phyloP scores from a whole-genome alignment of 73 alveolate species.

The Symbiodinium natans region DNA sequence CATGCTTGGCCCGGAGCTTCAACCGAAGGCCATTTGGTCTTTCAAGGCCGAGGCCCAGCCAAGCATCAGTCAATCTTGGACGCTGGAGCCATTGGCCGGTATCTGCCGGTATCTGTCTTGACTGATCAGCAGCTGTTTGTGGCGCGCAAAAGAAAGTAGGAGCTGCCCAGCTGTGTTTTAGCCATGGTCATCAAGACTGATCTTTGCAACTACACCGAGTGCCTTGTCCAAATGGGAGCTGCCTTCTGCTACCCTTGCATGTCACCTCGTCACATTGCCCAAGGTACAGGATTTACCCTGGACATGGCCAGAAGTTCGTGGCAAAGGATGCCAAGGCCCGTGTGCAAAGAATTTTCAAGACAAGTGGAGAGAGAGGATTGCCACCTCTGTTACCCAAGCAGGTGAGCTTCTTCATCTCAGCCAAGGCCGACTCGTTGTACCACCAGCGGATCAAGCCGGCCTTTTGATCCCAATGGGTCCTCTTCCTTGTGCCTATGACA shows the following conservation, averaged over 20 bases:
- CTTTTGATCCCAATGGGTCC: no score
- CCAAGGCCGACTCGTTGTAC: slow-evolving; percentile 96
- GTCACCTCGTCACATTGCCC: no score
- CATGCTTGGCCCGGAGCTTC: slow-evolving; percentile 67
- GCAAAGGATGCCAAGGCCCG: slow-evolving; percentile 97
- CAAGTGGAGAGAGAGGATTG: no score
- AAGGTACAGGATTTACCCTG: slow-evolving; percentile 96
- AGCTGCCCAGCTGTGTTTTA: background rate
- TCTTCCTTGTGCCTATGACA: no score
- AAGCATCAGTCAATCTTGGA: background rate
- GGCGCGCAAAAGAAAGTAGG: background rate
- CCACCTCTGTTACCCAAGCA: background rate
- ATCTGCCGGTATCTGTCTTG: background rate
- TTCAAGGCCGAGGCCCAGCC: slow-evolving; percentile 66
- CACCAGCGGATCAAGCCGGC: slow-evolving; percentile 96
- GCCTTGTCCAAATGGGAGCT: background rate
- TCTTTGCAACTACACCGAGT: slow-evolving; percentile 96
- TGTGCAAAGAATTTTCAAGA: no score
- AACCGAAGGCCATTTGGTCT: slow-evolving; percentile 81
- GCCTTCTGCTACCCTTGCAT: no score
- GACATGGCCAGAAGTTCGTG: slow-evolving; percentile 96
- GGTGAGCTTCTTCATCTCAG: slow-evolving; percentile 96
- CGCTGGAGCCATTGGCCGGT: no score
- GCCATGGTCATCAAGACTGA: slow-evolving; percentile 97
- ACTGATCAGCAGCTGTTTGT: background rate